Percentiles rank a stretch among this genome's conserved stretches.
phyloP scores from a whole-genome alignment of 495 filamentous ascomycete genomes.

The Apodospora peruviana region DNA sequence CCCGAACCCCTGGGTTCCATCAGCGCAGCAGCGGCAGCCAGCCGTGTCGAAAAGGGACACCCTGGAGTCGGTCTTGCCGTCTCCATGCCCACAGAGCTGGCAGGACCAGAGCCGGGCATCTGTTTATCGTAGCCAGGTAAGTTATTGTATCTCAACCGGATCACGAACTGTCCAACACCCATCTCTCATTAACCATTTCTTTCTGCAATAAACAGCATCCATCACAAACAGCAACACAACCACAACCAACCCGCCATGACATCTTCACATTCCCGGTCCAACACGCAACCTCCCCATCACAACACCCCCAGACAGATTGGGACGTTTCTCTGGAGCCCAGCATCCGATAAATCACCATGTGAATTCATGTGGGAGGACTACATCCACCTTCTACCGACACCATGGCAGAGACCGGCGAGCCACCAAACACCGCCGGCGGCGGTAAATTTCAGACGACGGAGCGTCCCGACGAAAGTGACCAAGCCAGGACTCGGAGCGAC shows the following conservation, averaged over 20 bases:
- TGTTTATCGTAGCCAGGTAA: neutral
- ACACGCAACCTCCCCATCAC: neutral
- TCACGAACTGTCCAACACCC: neutral
- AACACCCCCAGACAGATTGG: neutral
- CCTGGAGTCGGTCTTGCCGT: neutral
- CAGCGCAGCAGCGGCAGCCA: slow-evolving; percentile 8
- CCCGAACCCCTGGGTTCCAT: slow-evolving; percentile 1
- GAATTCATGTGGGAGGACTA: slow-evolving; percentile 15
- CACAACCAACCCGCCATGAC: neutral
- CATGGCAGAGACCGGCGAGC: neutral
- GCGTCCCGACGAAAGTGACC: slow-evolving; percentile 10
- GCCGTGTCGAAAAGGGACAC: slow-evolving; percentile 1
- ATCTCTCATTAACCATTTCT: neutral
- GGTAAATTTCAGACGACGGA: slow-evolving; percentile 6
- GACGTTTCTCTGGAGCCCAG: neutral
- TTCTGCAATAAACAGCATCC: slow-evolving; percentile 11
- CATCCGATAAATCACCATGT: neutral
- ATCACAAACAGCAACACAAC: neutral
- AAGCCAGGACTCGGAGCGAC: slow-evolving; percentile 1
- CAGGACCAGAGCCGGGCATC: neutral
- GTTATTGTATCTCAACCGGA: no score
- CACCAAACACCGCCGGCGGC: neutral
- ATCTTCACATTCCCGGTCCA: neutral
- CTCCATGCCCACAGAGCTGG: neutral
- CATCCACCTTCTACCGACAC: slow-evolving; percentile 2